These are phyloP conservation scores for Sherardia arvensis DNA, from an alignment of 257 asterid species.

Conservation along the genomic window DNA sequence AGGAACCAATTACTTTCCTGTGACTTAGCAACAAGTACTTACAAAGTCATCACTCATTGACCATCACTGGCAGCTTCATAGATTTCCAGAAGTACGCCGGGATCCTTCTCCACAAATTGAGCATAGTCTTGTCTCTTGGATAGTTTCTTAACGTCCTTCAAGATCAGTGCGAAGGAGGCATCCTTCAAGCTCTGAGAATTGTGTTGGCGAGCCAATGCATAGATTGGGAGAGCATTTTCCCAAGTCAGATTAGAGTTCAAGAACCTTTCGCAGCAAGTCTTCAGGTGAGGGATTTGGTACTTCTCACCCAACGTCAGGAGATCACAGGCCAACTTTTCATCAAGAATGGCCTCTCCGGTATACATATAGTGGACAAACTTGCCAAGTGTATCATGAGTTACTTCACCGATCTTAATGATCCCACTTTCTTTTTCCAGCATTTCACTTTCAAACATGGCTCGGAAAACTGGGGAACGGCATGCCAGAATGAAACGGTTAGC, in stretches of 20 bases:
- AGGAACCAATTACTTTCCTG: no score
- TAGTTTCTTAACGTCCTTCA: not conserved
- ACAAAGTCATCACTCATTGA: no score
- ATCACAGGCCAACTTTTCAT: not conserved
- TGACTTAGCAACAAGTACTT: no score
- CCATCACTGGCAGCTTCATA: no score
- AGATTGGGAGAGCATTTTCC: not conserved
- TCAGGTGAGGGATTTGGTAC: not conserved
- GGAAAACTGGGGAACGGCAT: not conserved
- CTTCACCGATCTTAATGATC: not conserved
- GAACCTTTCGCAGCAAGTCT: not conserved
- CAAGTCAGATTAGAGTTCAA: not conserved
- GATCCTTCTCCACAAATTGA: not conserved
- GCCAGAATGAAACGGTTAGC: conserved; percentile 75
- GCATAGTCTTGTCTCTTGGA: not conserved
- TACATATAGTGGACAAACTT: not conserved
- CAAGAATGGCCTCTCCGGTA: not conserved
- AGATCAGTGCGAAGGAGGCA: not conserved
- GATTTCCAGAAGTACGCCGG: not conserved
- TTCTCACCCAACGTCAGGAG: not conserved
- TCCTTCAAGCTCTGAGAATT: not conserved
- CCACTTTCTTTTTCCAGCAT: not conserved
- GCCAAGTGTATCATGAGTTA: not conserved
- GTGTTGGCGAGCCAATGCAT: not conserved
- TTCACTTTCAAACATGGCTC: not conserved